A percentile compares a stretch with the other conserved stretches of the same genome.
These are phyloP conservation scores for Dendrothele bispora DNA, from an alignment of 768 basidiomycete genomes.

Conservation along the genomic window DNA sequence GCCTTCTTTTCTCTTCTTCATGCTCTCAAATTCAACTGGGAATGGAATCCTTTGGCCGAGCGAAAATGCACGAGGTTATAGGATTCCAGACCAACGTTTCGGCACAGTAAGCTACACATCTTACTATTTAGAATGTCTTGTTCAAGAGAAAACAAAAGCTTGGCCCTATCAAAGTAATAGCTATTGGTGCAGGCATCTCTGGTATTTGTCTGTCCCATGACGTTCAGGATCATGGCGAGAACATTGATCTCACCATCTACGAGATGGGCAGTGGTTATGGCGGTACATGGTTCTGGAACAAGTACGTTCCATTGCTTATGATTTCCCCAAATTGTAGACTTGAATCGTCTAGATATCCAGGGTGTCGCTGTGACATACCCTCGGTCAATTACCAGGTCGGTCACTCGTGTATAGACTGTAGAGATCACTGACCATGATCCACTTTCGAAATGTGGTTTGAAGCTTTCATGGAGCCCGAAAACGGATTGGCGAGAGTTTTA, in stretches of 20 bases:
- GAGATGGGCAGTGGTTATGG: conserved; percentile 47
- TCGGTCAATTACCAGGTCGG: conserved; percentile 23
- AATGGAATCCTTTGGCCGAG: conserved; percentile 16
- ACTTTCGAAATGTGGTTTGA: background rate
- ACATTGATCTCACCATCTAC: conserved; percentile 43
- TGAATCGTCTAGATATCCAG: conserved; percentile 20
- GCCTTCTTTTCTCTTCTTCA: too few species aligned
- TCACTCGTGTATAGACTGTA: background rate
- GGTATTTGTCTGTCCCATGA: conserved; percentile 34
- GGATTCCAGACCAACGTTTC: conserved; percentile 17
- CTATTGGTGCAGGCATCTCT: conserved; percentile 45
- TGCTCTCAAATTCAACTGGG: too few species aligned
- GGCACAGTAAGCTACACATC: conserved; percentile 11
- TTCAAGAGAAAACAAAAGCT: conserved; percentile 13
- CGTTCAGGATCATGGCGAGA: conserved; percentile 27
- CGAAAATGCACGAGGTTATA: conserved; percentile 19
- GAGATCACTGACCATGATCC: too few species aligned
- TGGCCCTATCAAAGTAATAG: conserved; percentile 37
- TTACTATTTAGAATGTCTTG: background rate
- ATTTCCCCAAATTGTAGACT: background rate
- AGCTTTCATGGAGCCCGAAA: conserved; percentile 28
- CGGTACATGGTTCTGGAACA: conserved; percentile 49
- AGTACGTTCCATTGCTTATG: conserved; percentile 19
- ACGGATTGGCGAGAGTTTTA: conserved; percentile 49
- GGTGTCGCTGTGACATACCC: conserved; percentile 48